Conservation (phyloP, 257 asterid genomes). For the Osmanthus fragrans region DNA sequence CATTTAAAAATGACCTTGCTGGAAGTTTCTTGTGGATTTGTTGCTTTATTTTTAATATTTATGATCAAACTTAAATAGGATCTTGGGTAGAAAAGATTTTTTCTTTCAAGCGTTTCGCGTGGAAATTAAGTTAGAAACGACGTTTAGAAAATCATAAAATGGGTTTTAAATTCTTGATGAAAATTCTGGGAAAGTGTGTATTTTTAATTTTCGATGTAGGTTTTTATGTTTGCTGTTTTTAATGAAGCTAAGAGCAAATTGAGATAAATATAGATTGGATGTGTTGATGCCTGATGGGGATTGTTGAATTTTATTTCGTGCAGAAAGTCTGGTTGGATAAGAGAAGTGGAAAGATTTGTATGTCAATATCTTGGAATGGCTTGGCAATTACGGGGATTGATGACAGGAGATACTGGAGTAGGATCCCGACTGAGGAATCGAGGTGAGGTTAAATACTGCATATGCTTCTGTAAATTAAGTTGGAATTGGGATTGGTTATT, state of each 20-base stretch:
- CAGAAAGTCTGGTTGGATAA: constrained; percentile 93
- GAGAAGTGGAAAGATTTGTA: constrained; percentile 62
- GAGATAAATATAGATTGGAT: background rate
- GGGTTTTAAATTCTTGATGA: background rate
- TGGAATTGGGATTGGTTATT: constrained; percentile 2
- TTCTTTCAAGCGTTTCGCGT: background rate
- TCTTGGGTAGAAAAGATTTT: background rate
- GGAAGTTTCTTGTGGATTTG: background rate
- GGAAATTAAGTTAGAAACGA: background rate
- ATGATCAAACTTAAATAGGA: background rate
- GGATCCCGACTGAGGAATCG: constrained; percentile 83
- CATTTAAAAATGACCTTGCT: background rate
- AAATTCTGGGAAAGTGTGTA: too few relatives aligned
- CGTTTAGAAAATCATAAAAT: background rate
- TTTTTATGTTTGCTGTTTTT: too few relatives aligned
- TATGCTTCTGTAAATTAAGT: background rate
- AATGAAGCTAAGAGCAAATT: background rate
- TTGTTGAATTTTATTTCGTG: constrained; percentile 30
- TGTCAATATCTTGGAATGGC: constrained; percentile 69
- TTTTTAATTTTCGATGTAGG: background rate
- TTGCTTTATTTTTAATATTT: too few relatives aligned
- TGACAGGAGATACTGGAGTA: constrained; percentile 91
- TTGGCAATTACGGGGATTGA: constrained; percentile 84
- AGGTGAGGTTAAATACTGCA: constrained; percentile 48
- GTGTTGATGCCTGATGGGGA: constrained; percentile 3